Conservation (phyloP, 345 rosid species). For the Salix purpurea region DNA sequence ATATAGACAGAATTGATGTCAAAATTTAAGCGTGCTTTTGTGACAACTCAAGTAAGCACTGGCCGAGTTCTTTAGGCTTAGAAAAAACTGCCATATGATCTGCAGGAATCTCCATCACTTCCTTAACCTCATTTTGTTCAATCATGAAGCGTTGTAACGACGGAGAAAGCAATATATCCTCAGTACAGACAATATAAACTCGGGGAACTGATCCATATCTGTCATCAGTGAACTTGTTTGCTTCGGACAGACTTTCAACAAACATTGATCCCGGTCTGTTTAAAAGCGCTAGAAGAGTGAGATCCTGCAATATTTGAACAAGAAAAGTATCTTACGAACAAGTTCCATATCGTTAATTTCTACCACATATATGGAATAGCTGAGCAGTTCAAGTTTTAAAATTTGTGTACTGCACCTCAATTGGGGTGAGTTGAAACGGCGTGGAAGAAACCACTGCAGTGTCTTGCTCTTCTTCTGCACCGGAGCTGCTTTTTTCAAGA, state of each 20-base stretch:
- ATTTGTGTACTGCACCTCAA: slow-evolving; percentile 17
- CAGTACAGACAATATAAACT: slow-evolving; percentile 21
- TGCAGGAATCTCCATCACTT: slow-evolving; percentile 23
- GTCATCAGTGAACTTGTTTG: slow-evolving; percentile 11
- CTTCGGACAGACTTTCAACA: background rate
- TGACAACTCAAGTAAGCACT: slow-evolving; percentile 12
- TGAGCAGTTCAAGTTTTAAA: background rate
- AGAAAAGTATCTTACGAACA: background rate
- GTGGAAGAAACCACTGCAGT: slow-evolving; percentile 19
- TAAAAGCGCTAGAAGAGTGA: background rate
- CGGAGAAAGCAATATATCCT: slow-evolving; percentile 3
- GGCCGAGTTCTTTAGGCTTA: slow-evolving; percentile 12
- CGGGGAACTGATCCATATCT: slow-evolving; percentile 24
- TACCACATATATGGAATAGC: background rate
- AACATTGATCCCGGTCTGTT: slow-evolving; percentile 6
- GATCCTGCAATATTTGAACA: background rate
- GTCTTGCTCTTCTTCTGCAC: slow-evolving; percentile 13
- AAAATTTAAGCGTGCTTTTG: background rate
- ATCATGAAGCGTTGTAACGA: slow-evolving; percentile 37
- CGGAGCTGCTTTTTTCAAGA: background rate
- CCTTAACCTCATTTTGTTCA: slow-evolving; percentile 10
- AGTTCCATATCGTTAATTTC: background rate
- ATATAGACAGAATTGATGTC: too few species aligned
- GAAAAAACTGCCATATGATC: slow-evolving; percentile 24
- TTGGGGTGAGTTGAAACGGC: slow-evolving; percentile 21